Conservation (phyloP, 768 basidiomycete genomes). For the Udeniomyces megalosporus region DNA sequence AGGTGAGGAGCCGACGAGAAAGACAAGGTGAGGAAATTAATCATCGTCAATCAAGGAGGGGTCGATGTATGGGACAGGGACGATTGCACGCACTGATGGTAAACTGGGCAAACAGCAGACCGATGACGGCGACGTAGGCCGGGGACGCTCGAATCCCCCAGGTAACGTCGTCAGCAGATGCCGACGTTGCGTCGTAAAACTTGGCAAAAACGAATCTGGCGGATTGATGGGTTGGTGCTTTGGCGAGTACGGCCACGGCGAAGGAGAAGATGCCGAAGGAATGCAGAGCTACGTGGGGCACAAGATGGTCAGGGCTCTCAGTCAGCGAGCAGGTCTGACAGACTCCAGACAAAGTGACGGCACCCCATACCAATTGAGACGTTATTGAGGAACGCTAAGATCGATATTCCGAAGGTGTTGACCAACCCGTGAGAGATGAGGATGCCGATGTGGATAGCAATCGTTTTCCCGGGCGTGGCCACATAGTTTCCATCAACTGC, state of each 20-base stretch:
- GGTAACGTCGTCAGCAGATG: conserved; percentile 31
- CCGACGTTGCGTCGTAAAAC: conserved; percentile 55
- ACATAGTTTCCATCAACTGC: conserved; percentile 46
- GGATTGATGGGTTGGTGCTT: conserved; percentile 53
- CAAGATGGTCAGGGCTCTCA: conserved; percentile 44
- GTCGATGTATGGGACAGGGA: too few relatives aligned
- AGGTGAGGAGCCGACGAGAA: background rate
- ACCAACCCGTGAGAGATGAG: conserved; percentile 50
- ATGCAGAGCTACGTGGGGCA: conserved; percentile 41
- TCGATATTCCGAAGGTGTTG: conserved; percentile 50
- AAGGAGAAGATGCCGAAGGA: conserved; percentile 51
- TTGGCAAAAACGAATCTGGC: conserved; percentile 52
- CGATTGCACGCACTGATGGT: conserved; percentile 47
- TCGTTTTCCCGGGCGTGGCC: conserved; percentile 43
- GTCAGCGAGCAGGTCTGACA: too few relatives aligned
- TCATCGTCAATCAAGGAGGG: too few relatives aligned
- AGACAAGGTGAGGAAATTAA: too few relatives aligned
- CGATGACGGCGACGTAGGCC: conserved; percentile 54
- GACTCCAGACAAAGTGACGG: too few relatives aligned
- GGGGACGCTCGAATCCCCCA: conserved; percentile 54
- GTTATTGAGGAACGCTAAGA: conserved; percentile 53
- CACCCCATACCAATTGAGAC: conserved; percentile 40
- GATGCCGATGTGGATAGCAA: conserved; percentile 55
- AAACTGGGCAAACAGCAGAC: conserved; percentile 47
- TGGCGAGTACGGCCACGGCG: conserved; percentile 45